Percentiles rank a stretch among this genome's conserved stretches.
These are phyloP conservation scores for Pseudophaeomoniella oleicola DNA, from an alignment of 2,329 filamentous ascomycete species.

Conservation along the genomic window DNA sequence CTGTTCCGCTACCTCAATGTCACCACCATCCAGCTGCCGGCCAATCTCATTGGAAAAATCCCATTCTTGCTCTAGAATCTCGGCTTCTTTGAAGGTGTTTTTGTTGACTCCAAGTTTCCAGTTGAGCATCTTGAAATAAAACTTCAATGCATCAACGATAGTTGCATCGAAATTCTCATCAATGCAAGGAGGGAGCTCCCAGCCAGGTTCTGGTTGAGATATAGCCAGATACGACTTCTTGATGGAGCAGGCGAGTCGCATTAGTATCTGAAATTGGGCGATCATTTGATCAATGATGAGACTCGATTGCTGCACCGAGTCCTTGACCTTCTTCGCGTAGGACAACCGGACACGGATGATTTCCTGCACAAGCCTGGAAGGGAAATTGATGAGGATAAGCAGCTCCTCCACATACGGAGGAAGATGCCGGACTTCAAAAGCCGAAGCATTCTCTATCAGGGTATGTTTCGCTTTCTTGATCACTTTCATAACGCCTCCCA, in stretches of 20 bases:
- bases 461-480: conserved; percentile 90
- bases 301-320: conserved; percentile 77
- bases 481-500: conserved; percentile 67
- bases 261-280: conserved; percentile 80
- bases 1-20: conserved; percentile 94
- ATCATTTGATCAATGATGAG: conserved; percentile 99
- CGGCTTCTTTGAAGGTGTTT: conserved; percentile 97
- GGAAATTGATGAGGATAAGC: conserved; percentile 91
- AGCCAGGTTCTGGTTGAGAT: conserved; percentile 74
- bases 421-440: conserved; percentile 76
- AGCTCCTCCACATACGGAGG: conserved; percentile 95
- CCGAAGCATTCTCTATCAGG: conserved; percentile 69
- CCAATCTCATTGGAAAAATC: conserved; percentile 92
- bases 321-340: conserved; percentile 90
- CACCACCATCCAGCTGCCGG: conserved; percentile 76
- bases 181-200: conserved; percentile 90
- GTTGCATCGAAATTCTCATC: conserved; percentile 92
- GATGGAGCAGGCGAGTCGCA: conserved; percentile 82
- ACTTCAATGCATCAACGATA: conserved; percentile 83
- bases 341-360: conserved; percentile 84
- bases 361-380: conserved; percentile 86
- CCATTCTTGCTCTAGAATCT: conserved; percentile 96
- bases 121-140: conserved; percentile 97
- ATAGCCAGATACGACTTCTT: conserved; percentile 79
- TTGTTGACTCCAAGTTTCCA: conserved; percentile 97